These are phyloP conservation scores for Mollisiaceae sp. DNA, from an alignment of 2,329 filamentous ascomycete species.

Conservation along the genomic window DNA sequence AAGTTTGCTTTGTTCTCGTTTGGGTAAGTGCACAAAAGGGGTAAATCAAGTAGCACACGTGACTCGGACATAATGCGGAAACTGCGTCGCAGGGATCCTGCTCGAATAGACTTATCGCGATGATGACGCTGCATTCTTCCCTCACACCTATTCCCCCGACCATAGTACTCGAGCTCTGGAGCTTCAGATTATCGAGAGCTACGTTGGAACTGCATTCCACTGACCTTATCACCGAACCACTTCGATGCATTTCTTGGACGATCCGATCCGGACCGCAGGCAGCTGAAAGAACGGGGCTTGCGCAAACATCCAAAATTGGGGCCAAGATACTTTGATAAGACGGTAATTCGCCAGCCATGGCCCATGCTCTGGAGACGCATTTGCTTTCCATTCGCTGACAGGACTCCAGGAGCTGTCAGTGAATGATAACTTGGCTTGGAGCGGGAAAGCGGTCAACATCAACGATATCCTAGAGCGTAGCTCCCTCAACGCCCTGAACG, in stretches of 20 bases:
- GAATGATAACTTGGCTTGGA: not conserved
- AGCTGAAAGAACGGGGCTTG: conserved; percentile 1
- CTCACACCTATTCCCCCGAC: too few species aligned
- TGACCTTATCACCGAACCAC: not conserved
- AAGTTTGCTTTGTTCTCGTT: too few species aligned
- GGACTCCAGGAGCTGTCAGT: not conserved
- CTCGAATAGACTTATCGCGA: too few species aligned
- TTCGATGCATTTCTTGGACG: not conserved
- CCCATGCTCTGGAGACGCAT: not conserved
- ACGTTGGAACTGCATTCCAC: not conserved
- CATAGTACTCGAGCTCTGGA: too few species aligned
- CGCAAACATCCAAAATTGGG: not conserved
- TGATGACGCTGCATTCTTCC: not conserved
- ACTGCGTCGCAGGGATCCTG: too few species aligned
- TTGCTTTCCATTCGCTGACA: not conserved
- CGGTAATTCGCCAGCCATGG: not conserved
- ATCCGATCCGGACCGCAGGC: not conserved
- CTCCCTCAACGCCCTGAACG: not conserved
- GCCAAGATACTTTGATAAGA: not conserved
- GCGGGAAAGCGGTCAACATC: not conserved
- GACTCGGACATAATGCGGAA: too few species aligned
- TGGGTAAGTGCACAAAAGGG: too few species aligned
- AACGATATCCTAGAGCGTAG: not conserved
- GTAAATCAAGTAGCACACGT: too few species aligned
- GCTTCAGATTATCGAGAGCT: too few species aligned